A percentile compares a stretch with the other conserved stretches of the same genome.
phyloP scores from a whole-genome alignment of 1,284 basidiomycete genomes.

The Jaminaea rosea region DNA sequence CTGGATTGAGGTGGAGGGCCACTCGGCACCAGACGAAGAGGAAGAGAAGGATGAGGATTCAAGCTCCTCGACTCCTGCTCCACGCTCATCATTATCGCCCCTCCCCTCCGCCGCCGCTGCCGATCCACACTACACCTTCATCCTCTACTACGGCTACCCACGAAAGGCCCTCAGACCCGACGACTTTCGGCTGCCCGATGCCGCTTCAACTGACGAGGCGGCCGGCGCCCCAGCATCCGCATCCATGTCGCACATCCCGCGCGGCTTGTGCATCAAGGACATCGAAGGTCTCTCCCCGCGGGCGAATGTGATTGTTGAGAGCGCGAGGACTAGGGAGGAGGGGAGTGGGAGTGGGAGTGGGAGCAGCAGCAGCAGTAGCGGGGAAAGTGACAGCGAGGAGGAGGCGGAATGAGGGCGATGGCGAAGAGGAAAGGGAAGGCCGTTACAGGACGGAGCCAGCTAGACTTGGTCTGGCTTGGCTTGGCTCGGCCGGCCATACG shows the following conservation, averaged over 20 bases:
- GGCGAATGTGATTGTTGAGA: not conserved
- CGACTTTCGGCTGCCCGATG: too few species aligned
- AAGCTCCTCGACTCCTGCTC: too few species aligned
- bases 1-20: not conserved
- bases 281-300: not conserved
- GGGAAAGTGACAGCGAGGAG: not conserved
- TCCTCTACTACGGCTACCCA: not conserved
- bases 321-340: not conserved
- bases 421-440: too few species aligned
- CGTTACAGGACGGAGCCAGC: too few species aligned
- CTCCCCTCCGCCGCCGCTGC: not conserved
- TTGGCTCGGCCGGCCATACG: too few species aligned
- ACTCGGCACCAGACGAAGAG: not conserved
- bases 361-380: not conserved
- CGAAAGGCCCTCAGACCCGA: not conserved
- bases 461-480: too few species aligned
- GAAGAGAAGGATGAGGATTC: not conserved
- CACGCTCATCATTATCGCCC: too few species aligned
- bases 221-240: too few species aligned
- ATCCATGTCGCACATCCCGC: too few species aligned
- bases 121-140: not conserved
- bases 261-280: not conserved
- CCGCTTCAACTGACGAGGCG: too few species aligned
- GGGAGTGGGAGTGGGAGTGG: not conserved
- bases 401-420: too few species aligned